Conservation (phyloP, 495 filamentous ascomycete genomes). For the Neurospora sp. region DNA sequence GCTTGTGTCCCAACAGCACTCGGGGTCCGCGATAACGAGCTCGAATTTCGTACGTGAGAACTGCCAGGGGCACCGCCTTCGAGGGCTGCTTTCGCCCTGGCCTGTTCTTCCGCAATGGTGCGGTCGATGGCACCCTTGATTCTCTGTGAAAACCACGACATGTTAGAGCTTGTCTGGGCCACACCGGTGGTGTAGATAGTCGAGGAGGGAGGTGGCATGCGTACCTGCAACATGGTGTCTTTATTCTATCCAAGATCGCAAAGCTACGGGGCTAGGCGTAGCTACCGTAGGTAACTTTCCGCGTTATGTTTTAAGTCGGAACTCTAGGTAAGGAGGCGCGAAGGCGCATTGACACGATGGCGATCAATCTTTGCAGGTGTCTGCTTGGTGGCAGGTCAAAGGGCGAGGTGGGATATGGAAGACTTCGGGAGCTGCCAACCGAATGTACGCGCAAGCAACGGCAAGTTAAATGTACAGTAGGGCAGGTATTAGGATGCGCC, state of each 20-base stretch:
- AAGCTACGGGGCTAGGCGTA: background rate
- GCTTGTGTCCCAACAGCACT: constrained; percentile 29
- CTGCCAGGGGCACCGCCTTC: constrained; percentile 34
- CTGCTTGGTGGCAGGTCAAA: background rate
- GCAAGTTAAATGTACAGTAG: background rate
- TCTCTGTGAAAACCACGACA: constrained; percentile 42
- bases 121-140: constrained; percentile 78
- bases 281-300: background rate
- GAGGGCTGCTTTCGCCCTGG: constrained; percentile 48
- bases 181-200: background rate
- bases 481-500: background rate
- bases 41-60: constrained; percentile 38
- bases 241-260: background rate
- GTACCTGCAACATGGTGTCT: constrained; percentile 40
- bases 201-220: constrained; percentile 6
- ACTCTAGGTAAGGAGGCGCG: background rate
- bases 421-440: background rate
- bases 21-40: constrained; percentile 35
- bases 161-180: background rate
- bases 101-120: constrained; percentile 82
- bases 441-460: background rate
- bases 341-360: background rate
- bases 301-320: background rate
- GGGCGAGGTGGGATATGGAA: background rate
- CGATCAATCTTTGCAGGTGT: background rate